phyloP scores from a whole-genome alignment of 805 yeast species.

The Cyberlindnera mycetangii region DNA sequence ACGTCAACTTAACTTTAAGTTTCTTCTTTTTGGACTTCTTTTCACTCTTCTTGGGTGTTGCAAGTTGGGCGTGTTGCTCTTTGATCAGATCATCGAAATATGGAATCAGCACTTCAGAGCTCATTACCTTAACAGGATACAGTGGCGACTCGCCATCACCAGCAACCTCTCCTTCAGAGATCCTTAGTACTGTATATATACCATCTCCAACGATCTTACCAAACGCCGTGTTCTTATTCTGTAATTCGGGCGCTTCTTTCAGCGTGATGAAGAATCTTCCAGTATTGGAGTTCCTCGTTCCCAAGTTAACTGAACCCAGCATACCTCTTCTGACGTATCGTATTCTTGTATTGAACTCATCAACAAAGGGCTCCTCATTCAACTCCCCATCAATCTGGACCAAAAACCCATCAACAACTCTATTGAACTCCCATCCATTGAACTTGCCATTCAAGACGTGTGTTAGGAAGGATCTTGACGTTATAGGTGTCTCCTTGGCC shows the following conservation, averaged over 20 bases:
- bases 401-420: slow-evolving; percentile 35
- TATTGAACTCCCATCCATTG: slow-evolving; percentile 39
- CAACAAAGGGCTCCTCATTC: slow-evolving; percentile 25
- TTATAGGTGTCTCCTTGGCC: slow-evolving; percentile 63
- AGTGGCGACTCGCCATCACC: slow-evolving; percentile 43
- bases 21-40: slow-evolving; percentile 26
- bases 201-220: slow-evolving; percentile 60
- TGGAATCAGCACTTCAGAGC: slow-evolving; percentile 40
- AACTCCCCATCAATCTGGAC: slow-evolving; percentile 35
- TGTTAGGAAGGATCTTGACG: slow-evolving; percentile 46
- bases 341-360: slow-evolving; percentile 52
- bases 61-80: slow-evolving; percentile 14
- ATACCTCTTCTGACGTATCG: slow-evolving; percentile 51
- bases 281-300: slow-evolving; percentile 30
- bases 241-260: slow-evolving; percentile 42
- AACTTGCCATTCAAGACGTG: slow-evolving; percentile 44
- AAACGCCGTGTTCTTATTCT: slow-evolving; percentile 43
- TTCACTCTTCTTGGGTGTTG: slow-evolving; percentile 1
- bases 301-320: slow-evolving; percentile 45
- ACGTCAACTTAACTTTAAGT: slow-evolving; percentile 34
- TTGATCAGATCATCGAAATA: slow-evolving; percentile 45
- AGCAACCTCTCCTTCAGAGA: slow-evolving; percentile 45
- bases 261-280: slow-evolving; percentile 50
- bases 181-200: slow-evolving; percentile 48
- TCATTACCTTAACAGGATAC: slow-evolving; percentile 47